Percentiles rank a stretch among this genome's conserved stretches.
These are phyloP conservation scores for Colletotrichum sp. DNA, from an alignment of 2,329 filamentous ascomycete species.

Conservation along the genomic window DNA sequence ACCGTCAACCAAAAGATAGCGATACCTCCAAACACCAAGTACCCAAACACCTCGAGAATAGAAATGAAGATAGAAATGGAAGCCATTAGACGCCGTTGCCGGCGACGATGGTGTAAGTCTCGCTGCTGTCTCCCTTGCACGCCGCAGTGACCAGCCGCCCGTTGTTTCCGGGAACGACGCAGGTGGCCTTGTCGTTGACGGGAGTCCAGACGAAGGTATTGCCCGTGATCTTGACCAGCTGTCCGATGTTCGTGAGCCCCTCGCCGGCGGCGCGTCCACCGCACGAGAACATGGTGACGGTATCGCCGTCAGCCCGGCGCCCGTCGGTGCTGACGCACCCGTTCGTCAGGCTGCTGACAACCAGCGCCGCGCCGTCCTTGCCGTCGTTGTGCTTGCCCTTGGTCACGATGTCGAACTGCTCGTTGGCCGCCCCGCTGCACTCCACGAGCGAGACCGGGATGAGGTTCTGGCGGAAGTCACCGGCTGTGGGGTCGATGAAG, in stretches of 20 bases:
- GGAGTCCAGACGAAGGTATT: constrained; percentile 49
- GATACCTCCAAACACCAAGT: not conserved
- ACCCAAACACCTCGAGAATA: not conserved
- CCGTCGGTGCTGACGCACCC: constrained; percentile 58
- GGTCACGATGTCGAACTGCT: constrained; percentile 58
- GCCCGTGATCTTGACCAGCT: constrained; percentile 52
- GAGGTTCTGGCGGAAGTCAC: constrained; percentile 59
- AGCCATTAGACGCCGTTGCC: not conserved
- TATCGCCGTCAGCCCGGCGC: constrained; percentile 47
- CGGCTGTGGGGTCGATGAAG: constrained; percentile 56
- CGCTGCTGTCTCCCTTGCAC: constrained; percentile 30
- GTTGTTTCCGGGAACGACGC: constrained; percentile 42
- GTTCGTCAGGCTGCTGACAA: constrained; percentile 55
- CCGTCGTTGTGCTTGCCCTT: constrained; percentile 54
- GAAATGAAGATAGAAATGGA: not conserved
- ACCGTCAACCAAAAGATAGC: not conserved
- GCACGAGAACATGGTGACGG: constrained; percentile 56
- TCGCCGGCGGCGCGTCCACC: constrained; percentile 56
- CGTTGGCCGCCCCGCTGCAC: constrained; percentile 49
- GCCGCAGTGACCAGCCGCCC: constrained; percentile 34
- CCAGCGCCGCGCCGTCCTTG: constrained; percentile 41
- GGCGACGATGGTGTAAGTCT: constrained; percentile 29
- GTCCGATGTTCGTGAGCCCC: constrained; percentile 50
- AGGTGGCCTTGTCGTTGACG: constrained; percentile 47
- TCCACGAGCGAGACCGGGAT: constrained; percentile 51